A percentile compares a stretch with the other conserved stretches of the same genome.
These are phyloP conservation scores for Xylariaceae sp. DNA, from an alignment of 2,329 filamentous ascomycete species.

Conservation along the genomic window DNA sequence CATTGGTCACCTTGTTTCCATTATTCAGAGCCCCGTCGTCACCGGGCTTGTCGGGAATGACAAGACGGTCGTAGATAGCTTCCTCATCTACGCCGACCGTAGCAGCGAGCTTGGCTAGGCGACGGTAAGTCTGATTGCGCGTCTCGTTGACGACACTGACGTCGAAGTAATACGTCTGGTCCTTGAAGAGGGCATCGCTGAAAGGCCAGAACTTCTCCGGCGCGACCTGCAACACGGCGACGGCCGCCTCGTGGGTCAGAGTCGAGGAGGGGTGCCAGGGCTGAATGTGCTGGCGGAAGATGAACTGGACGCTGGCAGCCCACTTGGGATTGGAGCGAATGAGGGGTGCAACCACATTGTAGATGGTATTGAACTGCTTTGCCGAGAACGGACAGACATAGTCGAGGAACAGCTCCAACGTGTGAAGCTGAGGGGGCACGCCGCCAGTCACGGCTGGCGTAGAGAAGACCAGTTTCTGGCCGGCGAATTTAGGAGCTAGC, in stretches of 20 bases:
- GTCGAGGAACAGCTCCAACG: conserved; percentile 69
- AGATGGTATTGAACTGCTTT: conserved; percentile 71
- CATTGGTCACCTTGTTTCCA: conserved; percentile 78
- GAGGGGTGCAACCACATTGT: conserved; percentile 57
- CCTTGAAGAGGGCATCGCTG: conserved; percentile 57
- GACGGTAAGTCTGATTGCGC: conserved; percentile 75
- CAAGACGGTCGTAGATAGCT: conserved; percentile 64
- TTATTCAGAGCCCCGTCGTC: conserved; percentile 65
- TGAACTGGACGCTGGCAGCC: conserved; percentile 57
- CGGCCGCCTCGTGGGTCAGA: conserved; percentile 73
- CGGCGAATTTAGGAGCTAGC: conserved; percentile 70
- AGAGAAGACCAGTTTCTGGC: conserved; percentile 57
- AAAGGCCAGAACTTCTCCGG: conserved; percentile 77
- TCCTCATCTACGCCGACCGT: conserved; percentile 64
- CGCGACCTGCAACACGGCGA: conserved; percentile 68
- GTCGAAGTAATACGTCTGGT: conserved; percentile 78
- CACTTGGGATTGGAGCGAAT: conserved; percentile 56
- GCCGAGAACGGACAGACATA: conserved; percentile 78
- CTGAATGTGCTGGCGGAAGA: conserved; percentile 89
- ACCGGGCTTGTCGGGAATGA: conserved; percentile 61
- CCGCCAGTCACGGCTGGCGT: conserved; percentile 32
- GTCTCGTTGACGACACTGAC: conserved; percentile 76
- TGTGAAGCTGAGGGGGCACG: conserved; percentile 47
- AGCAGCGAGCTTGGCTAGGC: conserved; percentile 69
- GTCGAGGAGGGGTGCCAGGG: conserved; percentile 91